These are phyloP conservation scores for Fulvia fulva DNA, from an alignment of 2,329 filamentous ascomycete genomes.

Conservation along the genomic window DNA sequence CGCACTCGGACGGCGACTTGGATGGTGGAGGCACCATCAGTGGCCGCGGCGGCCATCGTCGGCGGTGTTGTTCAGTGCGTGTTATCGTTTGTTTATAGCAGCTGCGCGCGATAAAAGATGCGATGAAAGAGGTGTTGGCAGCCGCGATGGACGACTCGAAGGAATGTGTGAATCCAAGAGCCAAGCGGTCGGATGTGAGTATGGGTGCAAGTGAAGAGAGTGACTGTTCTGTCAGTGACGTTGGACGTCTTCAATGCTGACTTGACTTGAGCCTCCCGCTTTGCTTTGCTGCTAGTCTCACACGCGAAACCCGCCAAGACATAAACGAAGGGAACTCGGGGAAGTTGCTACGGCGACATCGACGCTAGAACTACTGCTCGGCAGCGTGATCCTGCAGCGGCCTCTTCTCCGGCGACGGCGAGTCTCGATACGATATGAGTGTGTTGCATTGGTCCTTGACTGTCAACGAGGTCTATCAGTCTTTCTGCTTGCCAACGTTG, in stretches of 20 bases:
- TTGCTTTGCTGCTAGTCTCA: not conserved
- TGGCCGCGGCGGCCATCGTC: constrained; percentile 15
- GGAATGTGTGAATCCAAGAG: constrained; percentile 2
- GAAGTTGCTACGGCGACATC: not conserved
- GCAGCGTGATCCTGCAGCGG: not conserved
- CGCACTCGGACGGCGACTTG: constrained; percentile 57
- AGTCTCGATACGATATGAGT: not conserved
- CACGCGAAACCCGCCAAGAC: not conserved
- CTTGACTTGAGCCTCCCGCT: not conserved
- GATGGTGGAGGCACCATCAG: constrained; percentile 48
- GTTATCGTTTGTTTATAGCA: constrained; percentile 1
- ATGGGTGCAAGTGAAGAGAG: not conserved
- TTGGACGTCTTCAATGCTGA: not conserved
- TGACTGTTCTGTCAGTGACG: not conserved
- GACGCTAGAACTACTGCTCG: not conserved
- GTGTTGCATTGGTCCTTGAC: not conserved
- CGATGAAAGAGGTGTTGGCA: not conserved
- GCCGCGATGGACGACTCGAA: not conserved
- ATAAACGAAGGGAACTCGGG: not conserved
- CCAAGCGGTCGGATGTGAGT: not conserved
- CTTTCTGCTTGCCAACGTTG: not conserved
- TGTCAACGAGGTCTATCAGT: not conserved
- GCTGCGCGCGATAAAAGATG: too few relatives aligned
- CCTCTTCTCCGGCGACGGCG: not conserved
- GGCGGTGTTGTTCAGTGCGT: constrained; percentile 8